Base-by-base conservation (phyloP, 1,139 yeast species). In the Yamadazyma dushanensis region DNA sequence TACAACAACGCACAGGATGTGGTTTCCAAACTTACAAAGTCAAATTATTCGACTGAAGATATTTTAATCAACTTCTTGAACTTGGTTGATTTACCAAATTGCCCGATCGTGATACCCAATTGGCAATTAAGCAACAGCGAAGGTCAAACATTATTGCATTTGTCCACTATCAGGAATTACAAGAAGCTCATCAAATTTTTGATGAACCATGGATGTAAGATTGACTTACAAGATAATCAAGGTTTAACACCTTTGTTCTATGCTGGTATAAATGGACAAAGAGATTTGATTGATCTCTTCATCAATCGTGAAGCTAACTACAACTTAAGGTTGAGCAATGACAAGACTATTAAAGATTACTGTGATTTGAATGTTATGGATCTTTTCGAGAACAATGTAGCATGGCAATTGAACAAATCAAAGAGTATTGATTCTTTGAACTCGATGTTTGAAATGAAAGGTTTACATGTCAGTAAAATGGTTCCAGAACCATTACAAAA, bases 191-290 rank as follows among this genome's bases (percentile, higher is more conserved):
- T 80, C 14, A 66, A 75, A 26, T 79, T 81, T 29, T 69, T 92
- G 50, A 66, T 89, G 5, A 78, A 79, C 21, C 83, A 79, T 51
- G 97, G 97, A 4, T 90, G 95, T 21, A 76, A 86, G 50, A 71
- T 84, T 32, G 95, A 88, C 56, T 62, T 73, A 24, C 76, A 76
- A 47, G 97, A 90, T 56, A 70, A 73, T 33, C 86, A 83, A 56
- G 97, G 96, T 1, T 76, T 80, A 46, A 83, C 96, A 0, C 95
- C 97, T 9, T 66, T 92, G 39, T 96, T 89, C 59, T 80, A 84
- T 54, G 96, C 97, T 0, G 78, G 90, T 16, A 61, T 89, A 50
- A 68, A 74, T 46, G 96, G 96, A 11, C 76, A 83, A 52, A 64
- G 85, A 32, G 77, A 75, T 31, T 67, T 82, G 41, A 80, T 82